phyloP scores from a whole-genome alignment of 352 stramenopile genomes.

The Paralagenidium karlingii region DNA sequence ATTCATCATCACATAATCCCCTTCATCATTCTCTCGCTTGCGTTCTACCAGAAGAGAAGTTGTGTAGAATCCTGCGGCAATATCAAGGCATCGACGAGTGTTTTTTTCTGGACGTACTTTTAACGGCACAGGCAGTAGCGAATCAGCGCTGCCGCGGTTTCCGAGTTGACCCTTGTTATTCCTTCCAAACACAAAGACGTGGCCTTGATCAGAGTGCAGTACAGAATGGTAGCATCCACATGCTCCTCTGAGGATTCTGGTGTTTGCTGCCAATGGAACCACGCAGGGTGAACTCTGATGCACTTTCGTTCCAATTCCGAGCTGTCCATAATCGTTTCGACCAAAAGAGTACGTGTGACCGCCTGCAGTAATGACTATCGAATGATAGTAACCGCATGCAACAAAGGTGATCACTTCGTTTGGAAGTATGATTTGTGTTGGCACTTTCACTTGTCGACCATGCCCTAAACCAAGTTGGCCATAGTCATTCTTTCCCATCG shows the following conservation, averaged over 20 bases:
- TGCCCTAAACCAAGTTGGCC: conserved; percentile 70
- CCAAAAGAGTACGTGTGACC: conserved; percentile 70
- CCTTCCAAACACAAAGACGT: conserved; percentile 74
- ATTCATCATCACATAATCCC: conserved; percentile 35
- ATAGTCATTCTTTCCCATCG: conserved; percentile 85
- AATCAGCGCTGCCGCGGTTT: conserved; percentile 73
- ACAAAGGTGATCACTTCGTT: conserved; percentile 75
- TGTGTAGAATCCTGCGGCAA: conserved; percentile 80
- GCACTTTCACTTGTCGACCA: conserved; percentile 63
- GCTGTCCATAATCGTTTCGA: conserved; percentile 79
- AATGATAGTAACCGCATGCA: conserved; percentile 80
- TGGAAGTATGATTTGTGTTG: conserved; percentile 33
- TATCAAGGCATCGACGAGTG: conserved; percentile 54
- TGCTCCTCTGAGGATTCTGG: conserved; percentile 52
- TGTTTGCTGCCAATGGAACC: conserved; percentile 53
- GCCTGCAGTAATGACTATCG: conserved; percentile 45
- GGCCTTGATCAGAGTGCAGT: conserved; percentile 65
- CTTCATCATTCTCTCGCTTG: conserved; percentile 73
- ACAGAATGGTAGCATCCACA: conserved; percentile 84
- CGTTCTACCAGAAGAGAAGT: conserved; percentile 77
- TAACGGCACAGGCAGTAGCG: conserved; percentile 62
- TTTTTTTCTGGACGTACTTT: conserved; percentile 79
- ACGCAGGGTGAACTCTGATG: conserved; percentile 67
- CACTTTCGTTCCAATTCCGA: conserved; percentile 75
- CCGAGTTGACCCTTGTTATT: conserved; percentile 86